Percentiles rank a stretch among this genome's conserved stretches.
Conservation (phyloP, 768 basidiomycete species). For the Tulasnella sp. region DNA sequence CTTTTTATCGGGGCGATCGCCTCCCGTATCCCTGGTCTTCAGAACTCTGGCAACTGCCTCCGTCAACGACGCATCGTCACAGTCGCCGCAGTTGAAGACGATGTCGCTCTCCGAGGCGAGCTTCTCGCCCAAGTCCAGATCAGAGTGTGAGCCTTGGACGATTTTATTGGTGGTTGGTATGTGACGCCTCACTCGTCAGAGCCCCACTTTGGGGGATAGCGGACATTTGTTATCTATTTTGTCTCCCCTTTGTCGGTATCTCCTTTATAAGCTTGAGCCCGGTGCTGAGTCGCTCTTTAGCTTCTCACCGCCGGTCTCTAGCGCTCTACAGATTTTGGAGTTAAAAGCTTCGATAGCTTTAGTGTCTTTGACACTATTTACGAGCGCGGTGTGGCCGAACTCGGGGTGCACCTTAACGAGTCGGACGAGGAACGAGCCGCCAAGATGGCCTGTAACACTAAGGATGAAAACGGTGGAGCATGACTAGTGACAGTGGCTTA, state of each 20-base stretch:
- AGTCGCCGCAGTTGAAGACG: slow-evolving; percentile 1
- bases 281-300: no score
- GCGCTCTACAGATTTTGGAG: no score
- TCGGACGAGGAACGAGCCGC: slow-evolving; percentile 28
- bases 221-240: no score
- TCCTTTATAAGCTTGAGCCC: no score
- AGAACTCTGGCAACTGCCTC: background rate
- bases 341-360: slow-evolving; percentile 13
- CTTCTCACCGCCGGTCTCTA: no score
- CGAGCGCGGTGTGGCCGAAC: slow-evolving; percentile 16
- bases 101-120: slow-evolving; percentile 7
- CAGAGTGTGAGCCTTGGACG: slow-evolving; percentile 3
- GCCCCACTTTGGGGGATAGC: no score
- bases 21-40: background rate
- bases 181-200: no score
- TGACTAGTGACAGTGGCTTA: no score
- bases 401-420: slow-evolving; percentile 25
- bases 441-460: slow-evolving; percentile 14
- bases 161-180: no score
- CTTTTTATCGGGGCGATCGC: background rate
- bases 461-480: slow-evolving; percentile 14
- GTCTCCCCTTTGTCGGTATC: no score
- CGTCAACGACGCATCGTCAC: slow-evolving; percentile 3
- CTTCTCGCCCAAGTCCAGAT: slow-evolving; percentile 4
- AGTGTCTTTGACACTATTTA: slow-evolving; percentile 12